These are phyloP conservation scores for Panicum virgatum DNA, from an alignment of 202 grass and related monocot genomes.

Conservation along the genomic window DNA sequence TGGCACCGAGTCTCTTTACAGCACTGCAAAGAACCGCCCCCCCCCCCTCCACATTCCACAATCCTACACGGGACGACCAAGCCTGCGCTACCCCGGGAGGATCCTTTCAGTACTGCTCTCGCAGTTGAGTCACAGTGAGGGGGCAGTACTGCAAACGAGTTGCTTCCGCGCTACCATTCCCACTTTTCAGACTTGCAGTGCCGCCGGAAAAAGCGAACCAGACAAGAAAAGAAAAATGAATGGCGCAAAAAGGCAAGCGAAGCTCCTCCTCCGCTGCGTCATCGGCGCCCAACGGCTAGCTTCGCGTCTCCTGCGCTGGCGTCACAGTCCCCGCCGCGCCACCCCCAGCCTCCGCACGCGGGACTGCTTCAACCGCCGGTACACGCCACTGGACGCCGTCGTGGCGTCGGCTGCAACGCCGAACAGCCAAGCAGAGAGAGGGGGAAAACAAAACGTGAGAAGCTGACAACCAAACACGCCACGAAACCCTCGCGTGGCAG, in stretches of 20 bases:
- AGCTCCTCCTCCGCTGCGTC: neutral
- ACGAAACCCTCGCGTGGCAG: neutral
- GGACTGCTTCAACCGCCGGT: conserved; percentile 55
- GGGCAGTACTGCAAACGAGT: no score
- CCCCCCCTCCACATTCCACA: no score
- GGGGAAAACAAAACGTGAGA: neutral
- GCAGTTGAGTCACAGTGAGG: no score
- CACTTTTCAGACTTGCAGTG: neutral
- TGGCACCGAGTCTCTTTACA: no score
- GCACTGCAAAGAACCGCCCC: no score
- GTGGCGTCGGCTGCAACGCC: conserved; percentile 30
- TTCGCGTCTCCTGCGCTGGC: neutral
- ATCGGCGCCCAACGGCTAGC: conserved; percentile 33
- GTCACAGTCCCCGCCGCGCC: conserved; percentile 8
- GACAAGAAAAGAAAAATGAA: neutral
- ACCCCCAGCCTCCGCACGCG: conserved; percentile 47
- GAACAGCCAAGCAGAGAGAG: neutral
- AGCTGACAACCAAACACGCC: neutral
- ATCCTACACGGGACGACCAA: neutral
- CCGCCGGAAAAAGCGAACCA: neutral
- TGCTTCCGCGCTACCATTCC: no score
- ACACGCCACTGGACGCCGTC: conserved; percentile 19
- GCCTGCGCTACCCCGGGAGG: no score
- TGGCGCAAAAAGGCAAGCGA: neutral
- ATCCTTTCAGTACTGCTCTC: no score